phyloP scores from a whole-genome alignment of 1,139 yeast genomes.

The Hyphopichia fennica region DNA sequence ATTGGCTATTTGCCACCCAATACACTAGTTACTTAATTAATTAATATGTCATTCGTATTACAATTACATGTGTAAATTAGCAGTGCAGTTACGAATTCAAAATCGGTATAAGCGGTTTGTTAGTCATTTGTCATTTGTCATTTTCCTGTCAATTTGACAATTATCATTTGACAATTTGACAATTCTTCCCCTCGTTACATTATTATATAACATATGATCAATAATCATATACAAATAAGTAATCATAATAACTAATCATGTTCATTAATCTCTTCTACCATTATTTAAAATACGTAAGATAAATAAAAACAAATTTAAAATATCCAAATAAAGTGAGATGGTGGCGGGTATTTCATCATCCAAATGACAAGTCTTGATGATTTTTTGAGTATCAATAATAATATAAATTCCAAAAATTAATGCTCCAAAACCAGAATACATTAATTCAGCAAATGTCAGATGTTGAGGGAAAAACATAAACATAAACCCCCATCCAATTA shows the following conservation, averaged over 20 bases:
- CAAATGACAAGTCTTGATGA: constrained; percentile 77
- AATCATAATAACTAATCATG: background rate
- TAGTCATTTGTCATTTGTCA: too few relatives aligned
- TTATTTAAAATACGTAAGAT: constrained; percentile 67
- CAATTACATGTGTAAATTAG: too few relatives aligned
- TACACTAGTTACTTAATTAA: too few relatives aligned
- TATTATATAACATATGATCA: background rate
- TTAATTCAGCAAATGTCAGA: constrained; percentile 52
- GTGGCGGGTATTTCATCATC: constrained; percentile 87
- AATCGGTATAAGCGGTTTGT: too few relatives aligned
- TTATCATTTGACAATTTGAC: too few relatives aligned
- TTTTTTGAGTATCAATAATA: constrained; percentile 77
- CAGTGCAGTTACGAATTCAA: too few relatives aligned
- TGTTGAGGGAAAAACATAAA: constrained; percentile 65
- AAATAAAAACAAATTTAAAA: constrained; percentile 75
- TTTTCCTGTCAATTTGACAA: too few relatives aligned
- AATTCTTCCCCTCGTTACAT: too few relatives aligned
- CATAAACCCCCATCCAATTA: constrained; percentile 73
- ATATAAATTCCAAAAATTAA: constrained; percentile 70
- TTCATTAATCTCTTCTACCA: constrained; percentile 20
- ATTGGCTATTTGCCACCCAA: too few relatives aligned
- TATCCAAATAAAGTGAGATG: constrained; percentile 74
- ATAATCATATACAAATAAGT: background rate
- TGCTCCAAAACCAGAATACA: constrained; percentile 75
- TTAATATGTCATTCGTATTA: too few relatives aligned